phyloP scores from a whole-genome alignment of 208 protist species.

The Trypanosoma conorhini region DNA sequence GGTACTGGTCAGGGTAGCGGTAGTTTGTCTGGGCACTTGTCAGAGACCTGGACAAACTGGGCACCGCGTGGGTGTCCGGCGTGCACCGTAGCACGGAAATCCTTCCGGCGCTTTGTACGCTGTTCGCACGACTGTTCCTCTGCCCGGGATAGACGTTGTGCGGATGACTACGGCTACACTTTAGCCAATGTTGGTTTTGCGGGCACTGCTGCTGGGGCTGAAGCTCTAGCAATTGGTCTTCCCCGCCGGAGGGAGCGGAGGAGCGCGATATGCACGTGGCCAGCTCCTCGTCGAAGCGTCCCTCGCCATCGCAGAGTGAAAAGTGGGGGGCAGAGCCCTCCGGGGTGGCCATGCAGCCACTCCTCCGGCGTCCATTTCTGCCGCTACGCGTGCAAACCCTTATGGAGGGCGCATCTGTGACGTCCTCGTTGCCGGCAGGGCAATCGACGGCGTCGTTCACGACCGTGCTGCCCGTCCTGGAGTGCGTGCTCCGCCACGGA shows the following conservation, averaged over 20 bases:
- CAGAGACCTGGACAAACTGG: background rate
- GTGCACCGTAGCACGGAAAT: background rate
- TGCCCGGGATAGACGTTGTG: background rate
- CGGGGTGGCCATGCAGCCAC: background rate
- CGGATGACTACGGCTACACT: background rate
- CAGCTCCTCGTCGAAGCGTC: background rate
- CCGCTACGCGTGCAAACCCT: background rate
- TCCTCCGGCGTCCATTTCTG: background rate
- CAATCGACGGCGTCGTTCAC: background rate
- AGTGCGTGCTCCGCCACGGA: background rate
- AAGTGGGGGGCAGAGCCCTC: background rate
- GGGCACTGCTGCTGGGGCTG: background rate
- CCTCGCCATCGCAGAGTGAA: background rate
- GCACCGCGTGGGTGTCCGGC: background rate
- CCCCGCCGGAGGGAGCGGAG: background rate
- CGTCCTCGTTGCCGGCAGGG: background rate
- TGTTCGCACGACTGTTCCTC: background rate
- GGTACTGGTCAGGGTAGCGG: background rate
- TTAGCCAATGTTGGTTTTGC: background rate
- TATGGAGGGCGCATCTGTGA: background rate
- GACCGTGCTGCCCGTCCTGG: background rate
- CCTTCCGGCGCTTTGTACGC: background rate
- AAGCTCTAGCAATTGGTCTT: background rate
- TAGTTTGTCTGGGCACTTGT: background rate
- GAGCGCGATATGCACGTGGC: background rate